Conservation (phyloP, 257 asterid species). For the Lycium barbarum region DNA sequence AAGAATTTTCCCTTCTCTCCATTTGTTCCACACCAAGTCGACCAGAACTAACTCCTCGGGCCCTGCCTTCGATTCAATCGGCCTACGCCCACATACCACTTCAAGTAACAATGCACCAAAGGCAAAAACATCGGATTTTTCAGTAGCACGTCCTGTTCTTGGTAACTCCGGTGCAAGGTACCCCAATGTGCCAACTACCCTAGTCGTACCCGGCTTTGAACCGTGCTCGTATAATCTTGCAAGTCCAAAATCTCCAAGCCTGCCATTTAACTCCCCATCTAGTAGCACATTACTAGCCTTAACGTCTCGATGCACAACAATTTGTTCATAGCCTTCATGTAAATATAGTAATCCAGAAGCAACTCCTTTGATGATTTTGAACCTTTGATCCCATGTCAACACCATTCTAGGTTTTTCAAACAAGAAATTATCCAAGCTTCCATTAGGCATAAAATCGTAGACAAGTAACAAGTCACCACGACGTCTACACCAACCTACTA, state of each 20-base stretch:
- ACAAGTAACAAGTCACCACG: slow-evolving; percentile 65
- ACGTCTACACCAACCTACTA: slow-evolving; percentile 78
- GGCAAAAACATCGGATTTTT: slow-evolving; percentile 60
- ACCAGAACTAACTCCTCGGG: slow-evolving; percentile 34
- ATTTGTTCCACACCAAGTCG: slow-evolving; percentile 36
- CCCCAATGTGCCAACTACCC: slow-evolving; percentile 73
- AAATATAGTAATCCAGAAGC: slow-evolving; percentile 69
- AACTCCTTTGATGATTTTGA: slow-evolving; percentile 67
- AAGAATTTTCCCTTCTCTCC: slow-evolving; percentile 20
- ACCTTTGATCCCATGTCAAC: slow-evolving; percentile 66
- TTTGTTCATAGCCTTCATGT: slow-evolving; percentile 74
- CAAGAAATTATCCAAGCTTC: slow-evolving; percentile 65
- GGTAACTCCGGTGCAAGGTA: slow-evolving; percentile 72
- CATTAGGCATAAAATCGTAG: slow-evolving; percentile 80
- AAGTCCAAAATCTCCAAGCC: slow-evolving; percentile 70
- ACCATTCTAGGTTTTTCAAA: slow-evolving; percentile 47
- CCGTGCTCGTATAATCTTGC: slow-evolving; percentile 70
- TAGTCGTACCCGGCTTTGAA: slow-evolving; percentile 59
- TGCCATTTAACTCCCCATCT: slow-evolving; percentile 59
- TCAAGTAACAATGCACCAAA: slow-evolving; percentile 65
- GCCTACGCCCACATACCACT: slow-evolving; percentile 39
- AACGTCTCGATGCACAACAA: slow-evolving; percentile 66
- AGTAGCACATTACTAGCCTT: slow-evolving; percentile 74
- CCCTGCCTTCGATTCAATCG: slow-evolving; percentile 32
- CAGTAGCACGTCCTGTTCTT: slow-evolving; percentile 62